phyloP scores from a whole-genome alignment of 805 yeast species.

The Isabelozyma pseudorhagii region DNA sequence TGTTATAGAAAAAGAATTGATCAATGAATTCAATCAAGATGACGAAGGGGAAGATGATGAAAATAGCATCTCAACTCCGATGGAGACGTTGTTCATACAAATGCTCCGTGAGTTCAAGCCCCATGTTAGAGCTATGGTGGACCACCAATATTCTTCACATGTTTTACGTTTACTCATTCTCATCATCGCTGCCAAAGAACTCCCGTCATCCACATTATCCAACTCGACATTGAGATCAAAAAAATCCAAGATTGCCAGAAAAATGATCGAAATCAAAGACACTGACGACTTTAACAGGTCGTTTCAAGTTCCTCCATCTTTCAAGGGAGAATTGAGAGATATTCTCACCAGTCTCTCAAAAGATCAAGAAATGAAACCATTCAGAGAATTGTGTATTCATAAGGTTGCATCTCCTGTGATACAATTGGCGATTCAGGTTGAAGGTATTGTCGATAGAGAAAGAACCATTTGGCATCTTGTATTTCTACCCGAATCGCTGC shows the following conservation, averaged over 20 bases:
- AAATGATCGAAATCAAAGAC: constrained; percentile 86
- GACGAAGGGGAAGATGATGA: constrained; percentile 31
- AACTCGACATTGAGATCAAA: constrained; percentile 78
- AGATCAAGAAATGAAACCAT: constrained; percentile 30
- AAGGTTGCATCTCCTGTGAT: constrained; percentile 84
- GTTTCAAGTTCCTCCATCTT: constrained; percentile 67
- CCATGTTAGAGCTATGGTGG: constrained; percentile 53
- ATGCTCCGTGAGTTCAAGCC: constrained; percentile 69
- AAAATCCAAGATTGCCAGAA: constrained; percentile 83
- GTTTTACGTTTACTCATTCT: constrained; percentile 71
- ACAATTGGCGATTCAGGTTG: constrained; percentile 74
- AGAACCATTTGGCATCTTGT: constrained; percentile 67
- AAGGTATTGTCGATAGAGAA: constrained; percentile 74
- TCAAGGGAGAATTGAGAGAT: constrained; percentile 57
- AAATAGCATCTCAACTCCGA: constrained; percentile 44
- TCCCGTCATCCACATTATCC: constrained; percentile 68
- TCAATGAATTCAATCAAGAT: constrained; percentile 38
- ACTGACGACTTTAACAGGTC: constrained; percentile 64
- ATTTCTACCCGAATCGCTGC: constrained; percentile 50
- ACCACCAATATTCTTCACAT: constrained; percentile 86
- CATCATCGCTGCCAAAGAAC: constrained; percentile 70
- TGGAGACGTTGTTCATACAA: constrained; percentile 63
- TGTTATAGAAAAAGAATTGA: constrained; percentile 67
- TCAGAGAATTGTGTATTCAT: constrained; percentile 75
- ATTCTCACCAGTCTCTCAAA: constrained; percentile 41